Evolutionary conservation across 176 grass and related monocot species (phyloP).

Genomic region (Eleusine indica): DNA sequence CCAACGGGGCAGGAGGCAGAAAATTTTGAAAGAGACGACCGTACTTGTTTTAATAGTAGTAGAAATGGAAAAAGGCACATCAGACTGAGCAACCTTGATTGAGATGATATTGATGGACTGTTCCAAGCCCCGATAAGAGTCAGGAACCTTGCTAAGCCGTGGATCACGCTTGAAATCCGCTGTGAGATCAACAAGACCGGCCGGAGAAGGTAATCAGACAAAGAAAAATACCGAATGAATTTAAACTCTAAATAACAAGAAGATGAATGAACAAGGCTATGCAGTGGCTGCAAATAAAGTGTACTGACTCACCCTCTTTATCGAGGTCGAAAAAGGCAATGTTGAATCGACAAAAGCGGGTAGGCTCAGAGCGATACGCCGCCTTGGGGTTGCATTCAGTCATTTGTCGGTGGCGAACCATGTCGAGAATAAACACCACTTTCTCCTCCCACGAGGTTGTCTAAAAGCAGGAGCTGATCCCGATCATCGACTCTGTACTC

Average conservation of each 20-base stretch:
- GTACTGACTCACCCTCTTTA: neutral
- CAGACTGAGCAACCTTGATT: neutral
- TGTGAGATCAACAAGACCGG: neutral
- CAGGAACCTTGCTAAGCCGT: neutral
- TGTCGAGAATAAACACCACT: neutral
- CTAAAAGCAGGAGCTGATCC: neutral
- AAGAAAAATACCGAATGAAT: neutral
- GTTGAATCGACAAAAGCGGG: neutral
- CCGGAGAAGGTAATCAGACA: neutral
- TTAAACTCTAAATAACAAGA: neutral
- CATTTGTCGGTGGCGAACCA: neutral
- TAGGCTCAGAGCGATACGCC: too few species aligned
- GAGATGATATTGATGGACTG: slow-evolving; percentile 1
- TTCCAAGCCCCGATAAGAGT: neutral
- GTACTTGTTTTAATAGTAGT: too few species aligned
- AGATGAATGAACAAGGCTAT: neutral
- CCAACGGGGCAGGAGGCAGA: too few species aligned
- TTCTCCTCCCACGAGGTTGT: neutral
- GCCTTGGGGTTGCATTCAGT: neutral
- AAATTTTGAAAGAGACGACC: too few species aligned
- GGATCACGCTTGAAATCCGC: neutral
- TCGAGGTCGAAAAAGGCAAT: slow-evolving; percentile 8
- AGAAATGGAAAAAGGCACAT: neutral
- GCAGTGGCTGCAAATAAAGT: neutral
- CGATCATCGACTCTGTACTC: neutral